These are phyloP conservation scores for Penicillium steckii DNA, from an alignment of 495 filamentous ascomycete species.

Conservation along the genomic window DNA sequence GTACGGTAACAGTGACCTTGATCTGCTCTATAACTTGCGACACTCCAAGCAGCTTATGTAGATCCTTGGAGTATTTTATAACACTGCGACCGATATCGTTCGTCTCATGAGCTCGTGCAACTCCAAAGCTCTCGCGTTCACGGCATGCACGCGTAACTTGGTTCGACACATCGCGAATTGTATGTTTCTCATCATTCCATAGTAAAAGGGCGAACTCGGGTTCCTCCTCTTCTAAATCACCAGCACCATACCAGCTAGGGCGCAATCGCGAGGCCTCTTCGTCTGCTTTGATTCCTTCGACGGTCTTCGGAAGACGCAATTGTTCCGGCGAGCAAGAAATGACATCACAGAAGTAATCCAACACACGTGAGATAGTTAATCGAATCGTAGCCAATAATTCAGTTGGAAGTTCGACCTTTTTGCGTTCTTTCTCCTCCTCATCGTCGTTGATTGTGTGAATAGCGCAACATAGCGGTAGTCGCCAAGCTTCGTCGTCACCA, in stretches of 20 bases:
- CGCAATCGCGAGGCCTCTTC: constrained; percentile 75
- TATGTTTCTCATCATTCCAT: constrained; percentile 99
- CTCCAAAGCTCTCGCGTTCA: constrained; percentile 63
- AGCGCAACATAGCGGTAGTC: constrained; percentile 80
- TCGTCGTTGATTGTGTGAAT: constrained; percentile 74
- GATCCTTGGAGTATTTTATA: constrained; percentile 68
- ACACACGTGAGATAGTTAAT: constrained; percentile 76
- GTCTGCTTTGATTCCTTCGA: constrained; percentile 74
- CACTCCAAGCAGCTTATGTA: constrained; percentile 68
- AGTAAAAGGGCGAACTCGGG: constrained; percentile 84
- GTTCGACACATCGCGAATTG: constrained; percentile 82
- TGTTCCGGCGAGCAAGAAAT: constrained; percentile 97
- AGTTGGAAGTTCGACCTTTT: constrained; percentile 56
- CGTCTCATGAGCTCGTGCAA: constrained; percentile 78
- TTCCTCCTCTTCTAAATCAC: constrained; percentile 52
- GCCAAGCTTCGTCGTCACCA: constrained; percentile 93
- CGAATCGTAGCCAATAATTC: constrained; percentile 73
- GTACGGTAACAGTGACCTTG: constrained; percentile 92
- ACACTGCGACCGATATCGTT: constrained; percentile 84
- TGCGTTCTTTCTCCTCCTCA: constrained; percentile 63
- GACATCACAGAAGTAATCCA: constrained; percentile 96
- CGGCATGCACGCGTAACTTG: constrained; percentile 91
- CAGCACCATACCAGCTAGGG: constrained; percentile 68
- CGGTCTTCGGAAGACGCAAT: constrained; percentile 78
- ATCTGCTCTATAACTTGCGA: constrained; percentile 88